Evolutionary conservation across 108 stramenopile genomes (phyloP).

Genomic region (Parmales sp.): DNA sequence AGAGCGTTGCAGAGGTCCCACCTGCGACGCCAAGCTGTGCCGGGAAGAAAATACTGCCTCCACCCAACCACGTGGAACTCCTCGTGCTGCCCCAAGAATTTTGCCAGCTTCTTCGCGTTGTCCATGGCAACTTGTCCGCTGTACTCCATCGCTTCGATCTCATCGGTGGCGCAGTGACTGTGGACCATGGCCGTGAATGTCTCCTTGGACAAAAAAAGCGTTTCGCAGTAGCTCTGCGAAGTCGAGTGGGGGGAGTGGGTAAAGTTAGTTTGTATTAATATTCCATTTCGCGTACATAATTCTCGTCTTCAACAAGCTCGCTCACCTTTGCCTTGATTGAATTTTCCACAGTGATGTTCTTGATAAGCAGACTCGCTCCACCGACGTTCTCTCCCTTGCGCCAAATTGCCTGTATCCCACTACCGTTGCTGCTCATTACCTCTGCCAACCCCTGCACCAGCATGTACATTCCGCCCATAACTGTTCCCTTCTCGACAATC

Average conservation of each 20-base stretch:
- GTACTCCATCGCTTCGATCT: background rate
- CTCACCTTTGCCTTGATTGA: too few relatives aligned
- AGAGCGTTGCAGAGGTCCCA: background rate
- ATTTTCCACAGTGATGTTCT: too few relatives aligned
- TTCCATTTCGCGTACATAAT: too few relatives aligned
- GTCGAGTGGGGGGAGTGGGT: too few relatives aligned
- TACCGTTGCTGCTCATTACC: too few relatives aligned
- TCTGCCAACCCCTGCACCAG: background rate
- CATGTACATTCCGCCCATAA: background rate
- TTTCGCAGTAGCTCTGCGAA: conserved; percentile 1
- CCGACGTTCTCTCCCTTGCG: too few relatives aligned
- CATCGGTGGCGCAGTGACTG: conserved; percentile 4
- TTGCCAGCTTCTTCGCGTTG: background rate
- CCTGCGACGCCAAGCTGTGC: background rate
- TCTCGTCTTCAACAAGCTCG: too few relatives aligned
- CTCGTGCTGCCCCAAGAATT: background rate
- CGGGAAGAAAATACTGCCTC: background rate
- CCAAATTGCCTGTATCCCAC: too few relatives aligned
- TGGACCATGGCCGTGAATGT: background rate
- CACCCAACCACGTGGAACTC: background rate
- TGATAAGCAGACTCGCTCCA: too few relatives aligned
- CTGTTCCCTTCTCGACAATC: background rate
- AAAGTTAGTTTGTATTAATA: too few relatives aligned
- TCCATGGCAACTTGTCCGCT: background rate
- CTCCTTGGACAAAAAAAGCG: background rate